Conservation (phyloP, 495 filamentous ascomycete species). For the Staphylotrichum longicolle region DNA sequence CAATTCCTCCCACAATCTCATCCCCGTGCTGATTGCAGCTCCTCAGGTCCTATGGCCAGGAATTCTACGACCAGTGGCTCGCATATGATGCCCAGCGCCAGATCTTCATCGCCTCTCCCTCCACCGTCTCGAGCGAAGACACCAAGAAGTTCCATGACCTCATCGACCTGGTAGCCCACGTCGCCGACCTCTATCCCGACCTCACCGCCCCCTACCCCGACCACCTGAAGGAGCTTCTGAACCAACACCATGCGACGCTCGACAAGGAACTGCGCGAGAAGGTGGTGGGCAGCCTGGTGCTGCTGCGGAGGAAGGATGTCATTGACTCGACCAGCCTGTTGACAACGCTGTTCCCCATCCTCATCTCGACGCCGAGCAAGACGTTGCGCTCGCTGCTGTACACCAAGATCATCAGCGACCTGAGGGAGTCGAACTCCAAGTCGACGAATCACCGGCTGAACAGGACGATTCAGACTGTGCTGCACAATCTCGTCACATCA, state of each 20-base stretch:
- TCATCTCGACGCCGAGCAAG: conserved; percentile 76
- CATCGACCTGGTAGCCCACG: conserved; percentile 80
- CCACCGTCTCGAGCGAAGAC: conserved; percentile 70
- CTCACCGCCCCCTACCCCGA: conserved; percentile 73
- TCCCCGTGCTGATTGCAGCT: not conserved
- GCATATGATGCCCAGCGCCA: conserved; percentile 89
- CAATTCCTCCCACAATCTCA: not conserved
- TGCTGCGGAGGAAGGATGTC: conserved; percentile 86
- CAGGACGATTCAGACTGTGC: conserved; percentile 82
- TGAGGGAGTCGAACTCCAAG: conserved; percentile 81
- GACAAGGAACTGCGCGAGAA: conserved; percentile 86
- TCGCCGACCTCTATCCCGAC: conserved; percentile 87
- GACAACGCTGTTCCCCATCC: conserved; percentile 87
- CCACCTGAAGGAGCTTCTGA: conserved; percentile 76
- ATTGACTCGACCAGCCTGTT: conserved; percentile 79
- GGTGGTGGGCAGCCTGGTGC: conserved; percentile 83
- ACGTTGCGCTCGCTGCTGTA: conserved; percentile 78
- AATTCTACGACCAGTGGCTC: conserved; percentile 83
- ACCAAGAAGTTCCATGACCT: conserved; percentile 78
- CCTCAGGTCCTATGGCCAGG: conserved; percentile 72
- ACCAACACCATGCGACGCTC: conserved; percentile 74
- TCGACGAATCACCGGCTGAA: conserved; percentile 88
- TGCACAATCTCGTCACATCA: conserved; percentile 84
- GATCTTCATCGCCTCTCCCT: conserved; percentile 80
- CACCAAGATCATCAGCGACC: conserved; percentile 85